phyloP scores from a whole-genome alignment of 495 filamentous ascomycete species.

The Aspergillus bridgeri region DNA sequence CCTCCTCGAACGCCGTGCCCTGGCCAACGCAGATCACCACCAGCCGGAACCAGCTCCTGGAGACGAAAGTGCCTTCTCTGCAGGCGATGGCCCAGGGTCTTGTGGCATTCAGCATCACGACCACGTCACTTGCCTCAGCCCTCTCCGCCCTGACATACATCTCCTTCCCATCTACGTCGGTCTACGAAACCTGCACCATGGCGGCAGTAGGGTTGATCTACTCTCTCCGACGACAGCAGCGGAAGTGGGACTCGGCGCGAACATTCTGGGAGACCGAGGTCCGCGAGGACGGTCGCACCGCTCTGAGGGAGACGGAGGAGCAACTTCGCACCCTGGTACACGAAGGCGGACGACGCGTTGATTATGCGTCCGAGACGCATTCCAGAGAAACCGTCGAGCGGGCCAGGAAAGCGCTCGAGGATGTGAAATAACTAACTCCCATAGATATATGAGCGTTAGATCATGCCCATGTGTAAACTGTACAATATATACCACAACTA shows the following conservation, averaged over 20 bases:
- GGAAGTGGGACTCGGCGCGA: slow-evolving; percentile 69
- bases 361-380: slow-evolving; percentile 38
- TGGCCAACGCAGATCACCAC: slow-evolving; percentile 45
- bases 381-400: slow-evolving; percentile 50
- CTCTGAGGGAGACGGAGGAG: slow-evolving; percentile 66
- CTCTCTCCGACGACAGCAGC: slow-evolving; percentile 71
- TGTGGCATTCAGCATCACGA: slow-evolving; percentile 68
- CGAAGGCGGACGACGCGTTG: slow-evolving; percentile 36
- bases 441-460: slow-evolving; percentile 1
- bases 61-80: slow-evolving; percentile 64
- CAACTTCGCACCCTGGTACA: slow-evolving; percentile 56
- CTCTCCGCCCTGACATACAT: slow-evolving; percentile 69
- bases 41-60: slow-evolving; percentile 53
- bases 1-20: background rate
- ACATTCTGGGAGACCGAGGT: slow-evolving; percentile 71
- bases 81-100: slow-evolving; percentile 79
- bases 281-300: slow-evolving; percentile 73
- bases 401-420: slow-evolving; percentile 54
- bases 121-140: slow-evolving; percentile 57
- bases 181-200: slow-evolving; percentile 79
- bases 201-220: slow-evolving; percentile 73
- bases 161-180: slow-evolving; percentile 47
- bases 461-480: slow-evolving; percentile 17
- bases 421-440: slow-evolving; percentile 25
- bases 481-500: background rate